These are phyloP conservation scores for Mortierella alpina DNA, from an alignment of 192 early-diverging fungal species.

Conservation along the genomic window DNA sequence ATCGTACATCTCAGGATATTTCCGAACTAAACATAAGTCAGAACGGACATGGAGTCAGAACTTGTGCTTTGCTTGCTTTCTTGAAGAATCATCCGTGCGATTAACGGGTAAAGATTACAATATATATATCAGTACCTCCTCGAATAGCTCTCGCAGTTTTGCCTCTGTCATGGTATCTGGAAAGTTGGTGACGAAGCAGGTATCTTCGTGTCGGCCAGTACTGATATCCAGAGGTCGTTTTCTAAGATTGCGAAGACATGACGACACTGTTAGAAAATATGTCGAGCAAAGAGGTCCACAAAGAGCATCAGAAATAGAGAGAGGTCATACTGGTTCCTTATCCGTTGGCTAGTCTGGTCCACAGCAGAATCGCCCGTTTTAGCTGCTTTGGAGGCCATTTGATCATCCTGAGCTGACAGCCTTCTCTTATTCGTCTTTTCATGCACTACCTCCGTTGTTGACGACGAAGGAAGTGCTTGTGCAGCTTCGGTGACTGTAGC, in stretches of 20 bases:
- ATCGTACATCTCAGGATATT: constrained; percentile 20
- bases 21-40: constrained; percentile 14
- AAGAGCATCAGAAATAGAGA: too few species aligned
- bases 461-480: too few species aligned
- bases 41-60: background rate
- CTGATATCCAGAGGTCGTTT: constrained; percentile 23
- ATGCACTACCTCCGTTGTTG: background rate
- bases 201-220: constrained; percentile 33
- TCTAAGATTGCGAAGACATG: too few species aligned
- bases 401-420: constrained; percentile 9
- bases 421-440: constrained; percentile 27
- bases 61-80: background rate
- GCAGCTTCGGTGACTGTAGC: too few species aligned
- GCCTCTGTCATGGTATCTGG: constrained; percentile 10
- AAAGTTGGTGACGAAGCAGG: constrained; percentile 47
- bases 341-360: too few species aligned
- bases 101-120: background rate
- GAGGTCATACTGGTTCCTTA: too few species aligned
- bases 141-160: constrained; percentile 20
- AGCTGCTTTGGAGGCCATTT: background rate
- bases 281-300: too few species aligned
- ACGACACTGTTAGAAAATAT: too few species aligned
- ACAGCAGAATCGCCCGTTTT: constrained; percentile 5
- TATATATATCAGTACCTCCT: constrained; percentile 5
- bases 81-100: background rate